These are phyloP conservation scores for Russula ochroleuca DNA, from an alignment of 768 basidiomycete species.

Conservation along the genomic window DNA sequence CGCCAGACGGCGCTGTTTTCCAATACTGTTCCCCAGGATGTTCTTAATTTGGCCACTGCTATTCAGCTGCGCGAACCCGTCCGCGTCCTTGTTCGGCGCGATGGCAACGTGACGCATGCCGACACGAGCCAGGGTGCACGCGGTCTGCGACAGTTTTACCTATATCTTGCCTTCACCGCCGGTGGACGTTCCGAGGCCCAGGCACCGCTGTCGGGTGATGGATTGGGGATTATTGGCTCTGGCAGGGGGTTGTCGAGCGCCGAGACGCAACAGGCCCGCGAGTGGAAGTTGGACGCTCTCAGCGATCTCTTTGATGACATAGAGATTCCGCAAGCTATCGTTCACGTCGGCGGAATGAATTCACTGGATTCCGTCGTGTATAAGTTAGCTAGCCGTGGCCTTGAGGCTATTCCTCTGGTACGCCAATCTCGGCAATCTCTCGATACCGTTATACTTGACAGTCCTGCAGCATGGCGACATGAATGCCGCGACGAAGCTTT, in stretches of 20 bases:
- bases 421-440: slow-evolving; percentile 33
- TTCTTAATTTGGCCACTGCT: slow-evolving; percentile 88
- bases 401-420: slow-evolving; percentile 87
- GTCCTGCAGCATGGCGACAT: slow-evolving; percentile 80
- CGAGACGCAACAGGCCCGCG: slow-evolving; percentile 79
- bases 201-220: slow-evolving; percentile 45
- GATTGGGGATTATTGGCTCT: slow-evolving; percentile 88
- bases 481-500: slow-evolving; percentile 75
- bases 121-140: slow-evolving; percentile 70
- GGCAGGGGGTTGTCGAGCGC: slow-evolving; percentile 79
- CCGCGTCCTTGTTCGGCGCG: slow-evolving; percentile 91
- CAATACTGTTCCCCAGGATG: slow-evolving; percentile 97
- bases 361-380: slow-evolving; percentile 86
- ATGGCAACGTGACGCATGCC: slow-evolving; percentile 72
- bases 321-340: slow-evolving; percentile 73
- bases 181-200: slow-evolving; percentile 62
- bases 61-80: slow-evolving; percentile 96
- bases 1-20: slow-evolving; percentile 94
- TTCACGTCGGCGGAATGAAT: slow-evolving; percentile 85
- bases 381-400: slow-evolving; percentile 77
- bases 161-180: slow-evolving; percentile 93
- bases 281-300: slow-evolving; percentile 93
- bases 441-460: slow-evolving; percentile 8
- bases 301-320: slow-evolving; percentile 87
- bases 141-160: slow-evolving; percentile 90